A percentile compares a stretch with the other conserved stretches of the same genome.
These are phyloP conservation scores for Strigomonas culicis DNA, from an alignment of 208 protist genomes.

Conservation along the genomic window DNA sequence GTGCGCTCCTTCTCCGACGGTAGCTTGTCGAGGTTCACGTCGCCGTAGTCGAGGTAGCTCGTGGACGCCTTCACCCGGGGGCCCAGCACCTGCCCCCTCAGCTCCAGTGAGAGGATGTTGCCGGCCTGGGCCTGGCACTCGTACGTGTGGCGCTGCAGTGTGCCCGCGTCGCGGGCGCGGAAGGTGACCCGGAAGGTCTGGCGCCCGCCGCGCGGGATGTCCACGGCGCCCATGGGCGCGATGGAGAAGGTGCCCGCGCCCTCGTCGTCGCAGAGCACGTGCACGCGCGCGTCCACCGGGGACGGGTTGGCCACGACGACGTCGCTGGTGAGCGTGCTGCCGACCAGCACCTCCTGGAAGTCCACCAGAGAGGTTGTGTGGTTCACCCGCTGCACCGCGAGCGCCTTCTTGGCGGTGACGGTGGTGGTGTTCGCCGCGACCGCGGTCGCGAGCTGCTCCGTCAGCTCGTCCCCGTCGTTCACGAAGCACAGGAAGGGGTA, in stretches of 20 bases:
- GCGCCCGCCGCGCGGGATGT: conserved; percentile 41
- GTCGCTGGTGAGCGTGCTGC: conserved; percentile 17
- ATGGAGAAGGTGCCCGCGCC: conserved; percentile 46
- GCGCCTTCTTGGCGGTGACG: background rate
- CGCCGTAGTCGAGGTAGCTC: conserved; percentile 74
- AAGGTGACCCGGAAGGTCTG: conserved; percentile 52
- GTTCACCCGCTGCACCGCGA: conserved; percentile 6
- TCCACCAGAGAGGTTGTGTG: conserved; percentile 20
- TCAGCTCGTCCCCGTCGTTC: conserved; percentile 13
- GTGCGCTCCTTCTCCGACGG: conserved; percentile 25
- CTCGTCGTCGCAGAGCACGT: conserved; percentile 33
- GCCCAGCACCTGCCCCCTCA: conserved; percentile 36
- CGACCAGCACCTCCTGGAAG: conserved; percentile 40
- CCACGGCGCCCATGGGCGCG: conserved; percentile 24
- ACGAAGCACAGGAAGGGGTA: conserved; percentile 70
- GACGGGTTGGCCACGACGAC: conserved; percentile 80
- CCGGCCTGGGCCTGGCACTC: conserved; percentile 50
- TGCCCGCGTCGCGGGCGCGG: conserved; percentile 30
- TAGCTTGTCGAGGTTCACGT: conserved; percentile 56
- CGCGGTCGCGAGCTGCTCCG: background rate
- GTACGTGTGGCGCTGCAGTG: conserved; percentile 35
- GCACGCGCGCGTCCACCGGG: conserved; percentile 59
- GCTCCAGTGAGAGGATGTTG: conserved; percentile 51
- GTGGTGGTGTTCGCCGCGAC: conserved; percentile 5
- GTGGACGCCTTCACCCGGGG: conserved; percentile 52